phyloP scores from a whole-genome alignment of 2,329 filamentous ascomycete species.

The Microsporum canis region DNA sequence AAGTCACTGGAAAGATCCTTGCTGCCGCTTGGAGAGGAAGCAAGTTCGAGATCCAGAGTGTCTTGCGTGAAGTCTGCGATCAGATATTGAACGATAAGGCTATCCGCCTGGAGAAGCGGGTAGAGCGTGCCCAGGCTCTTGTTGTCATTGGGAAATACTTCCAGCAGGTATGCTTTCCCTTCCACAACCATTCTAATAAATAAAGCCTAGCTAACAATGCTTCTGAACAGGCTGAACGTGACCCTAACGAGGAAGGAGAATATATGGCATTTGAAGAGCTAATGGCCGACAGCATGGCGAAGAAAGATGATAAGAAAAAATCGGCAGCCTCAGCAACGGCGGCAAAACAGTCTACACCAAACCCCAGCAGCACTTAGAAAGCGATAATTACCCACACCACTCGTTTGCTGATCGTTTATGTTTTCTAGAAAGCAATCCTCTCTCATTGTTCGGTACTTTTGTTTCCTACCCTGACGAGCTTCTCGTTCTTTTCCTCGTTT shows the following conservation, averaged over 20 bases:
- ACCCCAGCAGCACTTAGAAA: neutral
- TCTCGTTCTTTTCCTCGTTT: neutral
- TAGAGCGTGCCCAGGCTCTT: constrained; percentile 84
- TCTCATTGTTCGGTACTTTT: neutral
- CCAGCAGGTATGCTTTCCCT: constrained; percentile 53
- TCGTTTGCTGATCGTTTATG: neutral
- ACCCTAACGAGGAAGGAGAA: constrained; percentile 92
- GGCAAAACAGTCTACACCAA: constrained; percentile 5
- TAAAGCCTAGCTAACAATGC: constrained; percentile 11
- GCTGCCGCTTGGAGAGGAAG: constrained; percentile 92
- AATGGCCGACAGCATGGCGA: constrained; percentile 88
- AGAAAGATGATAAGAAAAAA: constrained; percentile 69
- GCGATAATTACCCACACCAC: neutral
- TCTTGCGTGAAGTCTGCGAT: constrained; percentile 89
- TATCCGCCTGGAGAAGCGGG: constrained; percentile 68
- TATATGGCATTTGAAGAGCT: constrained; percentile 98
- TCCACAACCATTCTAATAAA: neutral
- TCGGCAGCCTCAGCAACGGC: constrained; percentile 32
- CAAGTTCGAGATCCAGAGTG: constrained; percentile 96
- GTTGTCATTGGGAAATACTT: constrained; percentile 84
- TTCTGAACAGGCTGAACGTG: constrained; percentile 58
- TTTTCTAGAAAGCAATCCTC: neutral
- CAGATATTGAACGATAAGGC: constrained; percentile 67
- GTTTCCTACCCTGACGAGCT: neutral
- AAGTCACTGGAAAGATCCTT: constrained; percentile 94